Conservation (phyloP, 129 eudicot genomes). For the Ambrosia trifida region DNA sequence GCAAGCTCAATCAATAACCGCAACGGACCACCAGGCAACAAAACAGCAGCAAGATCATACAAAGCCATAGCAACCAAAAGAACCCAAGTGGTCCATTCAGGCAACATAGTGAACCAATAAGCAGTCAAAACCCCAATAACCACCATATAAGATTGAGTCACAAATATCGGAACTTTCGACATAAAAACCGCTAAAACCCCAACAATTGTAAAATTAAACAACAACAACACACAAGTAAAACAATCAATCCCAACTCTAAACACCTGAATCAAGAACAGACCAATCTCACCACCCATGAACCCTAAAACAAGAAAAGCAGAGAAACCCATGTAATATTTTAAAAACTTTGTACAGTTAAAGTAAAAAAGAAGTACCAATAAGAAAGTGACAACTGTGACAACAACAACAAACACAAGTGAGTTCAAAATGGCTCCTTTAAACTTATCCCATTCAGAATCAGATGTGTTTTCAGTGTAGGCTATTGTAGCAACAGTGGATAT, state of each 20-base stretch:
- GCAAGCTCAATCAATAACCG: no score
- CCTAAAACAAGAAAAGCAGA: constrained; percentile 84
- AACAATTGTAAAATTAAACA: no score
- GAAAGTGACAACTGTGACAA: constrained; percentile 80
- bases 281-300: constrained; percentile 88
- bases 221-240: constrained; percentile 39
- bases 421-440: constrained; percentile 92
- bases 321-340: constrained; percentile 96
- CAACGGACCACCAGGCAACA: not conserved
- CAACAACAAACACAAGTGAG: constrained; percentile 81
- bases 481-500: constrained; percentile 69
- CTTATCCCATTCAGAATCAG: constrained; percentile 90
- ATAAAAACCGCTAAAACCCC: no score
- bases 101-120: no score
- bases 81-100: no score
- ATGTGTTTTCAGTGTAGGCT: constrained; percentile 69
- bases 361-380: constrained; percentile 81
- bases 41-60: no score
- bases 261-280: constrained; percentile 54
- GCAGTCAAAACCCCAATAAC: no score
- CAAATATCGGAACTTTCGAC: constrained; percentile 31
- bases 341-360: constrained; percentile 79
- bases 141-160: constrained; percentile 65
- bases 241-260: constrained; percentile 55
- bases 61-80: no score